Conservation (phyloP, 2,329 filamentous ascomycete genomes). For the Apiospora marii region DNA sequence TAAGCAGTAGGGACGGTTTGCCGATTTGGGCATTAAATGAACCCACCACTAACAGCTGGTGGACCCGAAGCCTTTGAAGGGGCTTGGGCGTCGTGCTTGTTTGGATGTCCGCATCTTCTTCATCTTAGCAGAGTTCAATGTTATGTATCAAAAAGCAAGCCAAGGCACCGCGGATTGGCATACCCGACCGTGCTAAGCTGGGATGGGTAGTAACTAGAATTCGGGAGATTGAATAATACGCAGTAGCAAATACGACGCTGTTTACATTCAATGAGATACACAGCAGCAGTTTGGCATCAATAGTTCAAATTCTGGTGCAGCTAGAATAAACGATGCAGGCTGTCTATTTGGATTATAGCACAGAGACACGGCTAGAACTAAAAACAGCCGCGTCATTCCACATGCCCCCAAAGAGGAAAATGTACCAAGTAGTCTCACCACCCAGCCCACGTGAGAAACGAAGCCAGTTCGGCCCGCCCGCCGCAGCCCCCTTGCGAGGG, state of each 20-base stretch:
- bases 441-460: slow-evolving; percentile 19
- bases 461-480: slow-evolving; percentile 11
- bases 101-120: not conserved
- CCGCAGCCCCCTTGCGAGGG: not conserved
- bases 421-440: slow-evolving; percentile 24
- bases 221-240: not conserved
- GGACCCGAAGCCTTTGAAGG: no score
- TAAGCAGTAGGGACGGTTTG: not conserved
- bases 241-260: not conserved
- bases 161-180: not conserved
- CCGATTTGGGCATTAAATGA: not conserved
- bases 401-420: not conserved
- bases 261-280: not conserved
- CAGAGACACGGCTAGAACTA: not conserved
- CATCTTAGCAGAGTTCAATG: not conserved
- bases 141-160: not conserved
- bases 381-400: not conserved
- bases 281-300: not conserved
- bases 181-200: not conserved
- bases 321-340: no score
- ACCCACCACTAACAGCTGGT: not conserved
- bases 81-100: not conserved
- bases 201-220: not conserved
- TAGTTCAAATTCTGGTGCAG: no score
- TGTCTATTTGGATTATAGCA: not conserved